A percentile compares a stretch with the other conserved stretches of the same genome.
Conservation (phyloP, 148 eudicot genomes). For the Chenopodium suecicum region DNA sequence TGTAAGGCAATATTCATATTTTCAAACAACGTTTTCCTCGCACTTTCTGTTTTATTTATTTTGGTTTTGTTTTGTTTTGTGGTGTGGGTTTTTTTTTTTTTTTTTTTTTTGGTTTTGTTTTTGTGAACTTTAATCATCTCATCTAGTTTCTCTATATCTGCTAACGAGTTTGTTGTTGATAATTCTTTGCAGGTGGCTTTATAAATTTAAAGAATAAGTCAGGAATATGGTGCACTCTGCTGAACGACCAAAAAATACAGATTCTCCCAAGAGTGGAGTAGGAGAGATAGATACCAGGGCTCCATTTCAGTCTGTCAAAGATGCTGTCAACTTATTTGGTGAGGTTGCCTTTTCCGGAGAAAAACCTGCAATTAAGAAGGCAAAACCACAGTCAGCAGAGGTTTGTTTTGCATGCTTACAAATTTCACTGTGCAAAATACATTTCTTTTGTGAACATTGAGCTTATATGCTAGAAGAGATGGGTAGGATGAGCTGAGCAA, state of each 20-base stretch:
- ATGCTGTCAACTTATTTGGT: constrained; percentile 92
- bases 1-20: neutral
- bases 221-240: constrained; percentile 40
- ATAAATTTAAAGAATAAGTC: neutral
- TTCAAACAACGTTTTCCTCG: neutral
- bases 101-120: neutral
- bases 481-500: neutral
- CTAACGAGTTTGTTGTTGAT: neutral
- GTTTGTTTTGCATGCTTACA: constrained; percentile 29
- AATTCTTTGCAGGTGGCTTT: constrained; percentile 19
- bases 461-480: neutral
- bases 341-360: constrained; percentile 79
- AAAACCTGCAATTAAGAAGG: constrained; percentile 58
- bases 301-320: constrained; percentile 97
- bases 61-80: too few relatives aligned
- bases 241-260: constrained; percentile 48
- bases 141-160: neutral
- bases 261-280: constrained; percentile 68
- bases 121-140: too few relatives aligned
- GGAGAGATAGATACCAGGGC: constrained; percentile 98
- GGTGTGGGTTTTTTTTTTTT: neutral
- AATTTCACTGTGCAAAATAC: neutral
- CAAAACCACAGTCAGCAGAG: constrained; percentile 75
- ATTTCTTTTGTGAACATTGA: neutral
- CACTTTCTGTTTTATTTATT: too few relatives aligned